Percentiles rank a stretch among this genome's conserved stretches.
Evolutionary conservation across 2,329 filamentous ascomycete species (phyloP).

Genomic region (Ophiostoma ips): DNA sequence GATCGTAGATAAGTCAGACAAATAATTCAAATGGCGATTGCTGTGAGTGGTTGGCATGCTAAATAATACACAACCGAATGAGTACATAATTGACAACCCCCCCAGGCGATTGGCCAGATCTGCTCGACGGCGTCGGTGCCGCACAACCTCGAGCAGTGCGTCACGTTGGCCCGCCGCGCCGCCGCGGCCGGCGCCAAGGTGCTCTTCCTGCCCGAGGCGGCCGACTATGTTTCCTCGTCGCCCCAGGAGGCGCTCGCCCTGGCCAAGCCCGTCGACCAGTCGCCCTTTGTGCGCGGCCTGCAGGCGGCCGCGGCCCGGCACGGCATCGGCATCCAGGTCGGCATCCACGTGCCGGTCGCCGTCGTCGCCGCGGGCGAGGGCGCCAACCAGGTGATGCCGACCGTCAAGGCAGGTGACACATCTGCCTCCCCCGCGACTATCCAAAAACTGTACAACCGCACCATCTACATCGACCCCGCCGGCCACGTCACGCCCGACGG

Average conservation of each 20-base stretch:
- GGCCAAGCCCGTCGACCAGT: slow-evolving; percentile 49
- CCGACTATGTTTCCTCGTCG: slow-evolving; percentile 69
- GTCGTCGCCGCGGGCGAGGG: slow-evolving; percentile 18
- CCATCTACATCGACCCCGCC: slow-evolving; percentile 34
- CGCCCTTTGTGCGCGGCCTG: slow-evolving; percentile 64
- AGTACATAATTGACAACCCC: too few species aligned
- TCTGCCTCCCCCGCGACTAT: slow-evolving; percentile 6
- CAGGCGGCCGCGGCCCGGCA: slow-evolving; percentile 50
- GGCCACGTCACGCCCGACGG: slow-evolving; percentile 26
- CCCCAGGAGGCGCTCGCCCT: slow-evolving; percentile 56
- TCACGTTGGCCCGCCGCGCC: slow-evolving; percentile 56
- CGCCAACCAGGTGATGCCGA: slow-evolving; percentile 13
- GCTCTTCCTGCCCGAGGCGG: slow-evolving; percentile 84
- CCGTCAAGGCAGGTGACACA: slow-evolving; percentile 13
- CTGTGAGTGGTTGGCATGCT: neutral
- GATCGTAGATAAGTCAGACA: too few species aligned
- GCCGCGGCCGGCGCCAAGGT: slow-evolving; percentile 61
- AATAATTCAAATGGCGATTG: slow-evolving; percentile 1
- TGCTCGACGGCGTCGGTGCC: slow-evolving; percentile 68
- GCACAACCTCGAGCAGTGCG: slow-evolving; percentile 70
- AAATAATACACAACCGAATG: too few species aligned
- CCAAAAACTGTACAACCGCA: slow-evolving; percentile 38
- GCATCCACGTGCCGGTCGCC: slow-evolving; percentile 62
- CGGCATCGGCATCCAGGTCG: slow-evolving; percentile 64
- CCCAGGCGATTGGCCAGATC: slow-evolving; percentile 75